A percentile compares a stretch with the other conserved stretches of the same genome.
These are phyloP conservation scores for Pseudodiploospora longispora DNA, from an alignment of 2,329 filamentous ascomycete species.

Conservation along the genomic window DNA sequence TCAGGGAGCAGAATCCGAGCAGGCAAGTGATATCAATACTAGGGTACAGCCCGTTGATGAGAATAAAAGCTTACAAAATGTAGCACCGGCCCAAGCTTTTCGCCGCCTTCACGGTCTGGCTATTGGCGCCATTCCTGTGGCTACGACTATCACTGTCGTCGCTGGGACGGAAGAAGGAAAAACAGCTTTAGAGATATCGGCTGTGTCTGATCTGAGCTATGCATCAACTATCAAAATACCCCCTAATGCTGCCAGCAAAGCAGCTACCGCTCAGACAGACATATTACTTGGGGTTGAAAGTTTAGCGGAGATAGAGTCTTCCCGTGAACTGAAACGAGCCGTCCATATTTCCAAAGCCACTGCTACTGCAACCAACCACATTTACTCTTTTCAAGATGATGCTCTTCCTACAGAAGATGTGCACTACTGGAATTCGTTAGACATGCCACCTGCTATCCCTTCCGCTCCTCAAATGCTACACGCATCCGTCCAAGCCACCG, in stretches of 20 bases:
- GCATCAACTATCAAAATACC: slow-evolving; percentile 3
- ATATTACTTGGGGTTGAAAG: slow-evolving; percentile 2
- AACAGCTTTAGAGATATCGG: slow-evolving; percentile 5
- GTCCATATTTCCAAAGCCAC: too few species aligned
- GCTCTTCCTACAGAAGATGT: slow-evolving; percentile 6
- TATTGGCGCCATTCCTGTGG: slow-evolving; percentile 10
- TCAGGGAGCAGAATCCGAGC: slow-evolving; percentile 6
- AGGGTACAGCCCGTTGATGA: slow-evolving; percentile 6
- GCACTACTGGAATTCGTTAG: too few species aligned
- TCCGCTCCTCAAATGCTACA: too few species aligned
- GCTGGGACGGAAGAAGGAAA: slow-evolving; percentile 1
- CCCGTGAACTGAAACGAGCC: slow-evolving; percentile 7
- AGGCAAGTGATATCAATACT: slow-evolving; percentile 11
- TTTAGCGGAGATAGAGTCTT: slow-evolving; percentile 4
- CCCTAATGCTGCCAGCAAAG: neutral
- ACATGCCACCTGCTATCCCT: too few species aligned
- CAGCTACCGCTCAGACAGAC: slow-evolving; percentile 8
- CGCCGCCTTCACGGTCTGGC: slow-evolving; percentile 7
- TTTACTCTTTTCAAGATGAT: neutral
- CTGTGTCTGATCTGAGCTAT: slow-evolving; percentile 5
- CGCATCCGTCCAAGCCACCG: too few species aligned
- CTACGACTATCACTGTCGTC: slow-evolving; percentile 5
- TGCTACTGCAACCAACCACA: too few species aligned
- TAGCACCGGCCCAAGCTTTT: slow-evolving; percentile 8
- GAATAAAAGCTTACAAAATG: slow-evolving; percentile 10